A percentile compares a stretch with the other conserved stretches of the same genome.
phyloP scores from a whole-genome alignment of 805 yeast species.

The Jamesozyma hellenica region DNA sequence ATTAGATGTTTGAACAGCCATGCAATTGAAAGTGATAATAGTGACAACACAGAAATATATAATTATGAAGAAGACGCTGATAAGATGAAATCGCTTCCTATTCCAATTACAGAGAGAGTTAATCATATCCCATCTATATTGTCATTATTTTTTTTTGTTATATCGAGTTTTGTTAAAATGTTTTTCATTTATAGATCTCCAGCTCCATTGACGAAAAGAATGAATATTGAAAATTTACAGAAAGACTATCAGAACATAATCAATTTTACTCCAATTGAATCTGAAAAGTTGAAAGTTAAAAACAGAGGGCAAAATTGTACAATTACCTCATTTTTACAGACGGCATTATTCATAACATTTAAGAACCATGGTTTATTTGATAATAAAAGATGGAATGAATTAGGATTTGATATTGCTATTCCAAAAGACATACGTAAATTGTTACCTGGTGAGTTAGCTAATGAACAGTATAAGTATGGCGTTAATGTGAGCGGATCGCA shows the following conservation, averaged over 20 bases:
- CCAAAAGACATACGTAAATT: slow-evolving; percentile 14
- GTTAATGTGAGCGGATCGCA: slow-evolving; percentile 21
- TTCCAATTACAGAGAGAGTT: slow-evolving; percentile 17
- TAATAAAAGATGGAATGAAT: slow-evolving; percentile 11
- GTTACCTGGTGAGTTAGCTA: slow-evolving; percentile 12
- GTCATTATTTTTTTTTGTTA: slow-evolving; percentile 10
- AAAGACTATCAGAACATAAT: slow-evolving; percentile 8
- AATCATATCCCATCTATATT: slow-evolving; percentile 11
- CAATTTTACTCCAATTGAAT: slow-evolving; percentile 7
- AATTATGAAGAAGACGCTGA: slow-evolving; percentile 12
- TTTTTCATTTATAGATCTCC: slow-evolving; percentile 11
- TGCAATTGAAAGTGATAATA: too few species aligned
- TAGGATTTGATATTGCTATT: slow-evolving; percentile 16
- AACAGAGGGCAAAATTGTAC: slow-evolving; percentile 12
- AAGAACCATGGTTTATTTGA: slow-evolving; percentile 13
- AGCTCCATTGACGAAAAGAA: slow-evolving; percentile 5
- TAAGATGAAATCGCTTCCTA: slow-evolving; percentile 10
- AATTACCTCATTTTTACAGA: slow-evolving; percentile 21
- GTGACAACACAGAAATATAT: slow-evolving; percentile 2
- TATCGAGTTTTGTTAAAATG: slow-evolving; percentile 8
- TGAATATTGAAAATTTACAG: slow-evolving; percentile 3
- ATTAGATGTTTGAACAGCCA: slow-evolving; percentile 4
- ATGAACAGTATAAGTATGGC: slow-evolving; percentile 16
- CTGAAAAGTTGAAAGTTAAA: slow-evolving; percentile 5
- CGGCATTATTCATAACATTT: slow-evolving; percentile 15